Base-by-base conservation (phyloP, 495 filamentous ascomycete genomes). In the Sporormia fimetaria region DNA sequence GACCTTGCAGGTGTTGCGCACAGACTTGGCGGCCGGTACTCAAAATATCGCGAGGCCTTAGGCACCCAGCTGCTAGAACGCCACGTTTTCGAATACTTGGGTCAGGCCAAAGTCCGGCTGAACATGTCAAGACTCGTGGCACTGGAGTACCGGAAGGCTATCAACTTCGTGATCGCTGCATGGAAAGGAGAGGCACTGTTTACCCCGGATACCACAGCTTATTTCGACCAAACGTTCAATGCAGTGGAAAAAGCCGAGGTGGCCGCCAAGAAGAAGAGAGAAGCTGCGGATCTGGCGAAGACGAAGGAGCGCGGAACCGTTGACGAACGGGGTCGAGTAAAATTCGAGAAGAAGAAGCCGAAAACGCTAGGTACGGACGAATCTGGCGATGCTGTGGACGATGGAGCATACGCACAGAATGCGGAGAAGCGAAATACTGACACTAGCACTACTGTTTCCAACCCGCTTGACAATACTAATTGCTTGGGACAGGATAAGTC, bases 111-210 rank as follows among this genome's bases (percentile, higher is more conserved):
- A 20, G 78, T 81, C 48, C 78, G 75, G 24, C 65, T 84, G 28
- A 69, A 70, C 15, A 94, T 87, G 87, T 88, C 88, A 5, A 71
- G 82, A 3, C 63, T 96, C 27, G 75, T 79, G 28, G 78, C 81
- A 10, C 85, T 94, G 51, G 93, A 94, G 57, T 98, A 85, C 80
- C 86, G 86, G 58, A 70, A 85, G 14, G 84, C 79, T 43, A 74
- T 98, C 5, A 74, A 73, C 1, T 58, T 61, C 15, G 69, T 95
- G 11, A 57, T 98, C 6, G 68, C 71, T 12, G 57, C 87, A 30
- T 98, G 90, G 90, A 85, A 94, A 62, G 78, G 76, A 1, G 88
- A 83, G 83, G 83, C 78, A 51, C 80, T 87, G 6, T 98, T 98
- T 52, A 75, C 80, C 1, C 72, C 80, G 28, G 71, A 75, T 15